Evolutionary conservation across 2,329 filamentous ascomycete species (phyloP), one percentile per base, ranked within the genome.

Genomic region (Fusarium sp.): DNA sequence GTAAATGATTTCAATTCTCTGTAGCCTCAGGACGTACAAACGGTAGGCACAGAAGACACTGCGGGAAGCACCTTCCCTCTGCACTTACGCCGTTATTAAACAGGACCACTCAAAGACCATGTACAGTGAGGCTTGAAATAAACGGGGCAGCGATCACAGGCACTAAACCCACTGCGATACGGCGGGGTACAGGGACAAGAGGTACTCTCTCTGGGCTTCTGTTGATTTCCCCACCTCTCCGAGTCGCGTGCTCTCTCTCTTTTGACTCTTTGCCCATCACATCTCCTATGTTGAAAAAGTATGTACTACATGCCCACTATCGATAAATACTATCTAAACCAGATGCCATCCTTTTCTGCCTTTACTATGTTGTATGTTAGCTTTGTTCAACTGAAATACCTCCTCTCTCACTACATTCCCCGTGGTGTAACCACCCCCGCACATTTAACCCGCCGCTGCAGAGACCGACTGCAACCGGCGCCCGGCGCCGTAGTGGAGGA

Each of bases 401-500:
- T 25, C 8, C 23, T 25, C 23, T 25, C 3, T 25, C 6, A 25
- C 6, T 7, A 5, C 4, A 25, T 25, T 25, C 23, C 23, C 23
- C 23, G 23, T 25, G 8, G 23, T 5, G 23, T 25, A 25, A 25
- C 31, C 31, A 14, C 14, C 17, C 14, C 31, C 49, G 42, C 66
- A 62, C 65, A 57, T 55, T 68, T 62, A 61, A 65, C 60, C 62
- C 66, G 54, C 39, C 38, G 54, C 52, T 65, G 43, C 56, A 49
- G 41, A 47, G 49, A 48, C 51, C 47, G 64, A 53, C 57, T 69
- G 65, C 49, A 68, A 42, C 57, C 57, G 63, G 66, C 50, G 41
- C 46, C 49, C 50, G 61, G 62, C 56, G 65, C 67, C 67, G 60
- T 69, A 43, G 50, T 60, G 17, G 38, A 68, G 53, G 67, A 60